Evolutionary conservation across 1,284 basidiomycete genomes (phyloP).

Genomic region (Trametes versicolor): DNA sequence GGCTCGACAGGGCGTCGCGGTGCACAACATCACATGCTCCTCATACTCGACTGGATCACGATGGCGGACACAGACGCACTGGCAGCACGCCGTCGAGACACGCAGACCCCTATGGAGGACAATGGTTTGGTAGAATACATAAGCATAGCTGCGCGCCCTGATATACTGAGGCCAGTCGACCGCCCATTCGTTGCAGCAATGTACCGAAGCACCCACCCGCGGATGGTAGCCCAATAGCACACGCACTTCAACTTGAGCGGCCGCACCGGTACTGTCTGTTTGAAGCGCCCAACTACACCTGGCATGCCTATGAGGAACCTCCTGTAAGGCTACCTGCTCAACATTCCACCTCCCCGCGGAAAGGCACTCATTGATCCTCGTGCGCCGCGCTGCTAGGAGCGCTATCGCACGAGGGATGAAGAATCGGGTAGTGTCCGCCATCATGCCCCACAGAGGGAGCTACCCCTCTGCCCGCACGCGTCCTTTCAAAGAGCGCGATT

Average conservation of each 20-base stretch:
- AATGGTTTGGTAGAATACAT: not conserved
- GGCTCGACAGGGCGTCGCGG: not conserved
- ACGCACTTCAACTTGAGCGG: not conserved
- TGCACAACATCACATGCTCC: not conserved
- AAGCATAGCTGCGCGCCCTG: not conserved
- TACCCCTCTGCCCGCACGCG: conserved; percentile 14
- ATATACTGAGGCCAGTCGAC: not conserved
- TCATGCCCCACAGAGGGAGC: conserved; percentile 4
- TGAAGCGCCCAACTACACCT: not conserved
- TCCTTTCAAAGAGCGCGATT: no score
- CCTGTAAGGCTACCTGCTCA: not conserved
- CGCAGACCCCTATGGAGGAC: not conserved
- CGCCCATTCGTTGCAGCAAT: not conserved
- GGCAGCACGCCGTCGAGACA: not conserved
- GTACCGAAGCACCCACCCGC: not conserved
- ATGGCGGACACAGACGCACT: conserved; percentile 7
- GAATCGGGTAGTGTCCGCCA: conserved; percentile 5
- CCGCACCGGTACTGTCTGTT: not conserved
- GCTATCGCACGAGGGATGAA: not conserved
- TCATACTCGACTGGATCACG: conserved; percentile 5
- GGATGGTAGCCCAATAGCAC: not conserved
- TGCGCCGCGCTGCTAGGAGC: not conserved
- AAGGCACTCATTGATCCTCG: not conserved
- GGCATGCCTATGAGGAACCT: not conserved
- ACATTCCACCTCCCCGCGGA: not conserved